Base-by-base conservation (phyloP, 768 basidiomycete species). In the Lepiota subincarnata region DNA sequence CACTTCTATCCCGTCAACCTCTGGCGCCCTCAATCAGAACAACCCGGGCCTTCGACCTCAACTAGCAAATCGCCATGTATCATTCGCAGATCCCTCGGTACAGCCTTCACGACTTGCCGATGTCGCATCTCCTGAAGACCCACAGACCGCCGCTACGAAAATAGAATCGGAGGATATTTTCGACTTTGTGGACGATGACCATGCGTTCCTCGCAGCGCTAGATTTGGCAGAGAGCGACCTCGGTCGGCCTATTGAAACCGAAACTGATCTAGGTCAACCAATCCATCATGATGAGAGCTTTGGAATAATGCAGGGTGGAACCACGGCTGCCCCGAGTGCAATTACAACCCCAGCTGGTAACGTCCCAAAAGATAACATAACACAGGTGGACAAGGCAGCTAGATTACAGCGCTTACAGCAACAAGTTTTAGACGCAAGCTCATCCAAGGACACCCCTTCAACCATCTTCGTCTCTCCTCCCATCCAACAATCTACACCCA, bases 121-220 rank as follows among this genome's bases (percentile, higher is more conserved):
- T n/a, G 14, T 16, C 43, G 40, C 16, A 11, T 35, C 16, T 19
- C 28, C 34, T 5, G 16, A 18, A 26, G 19, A 16, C 6, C 48
- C 2, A 31, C 49, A 18, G 34, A 43, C 13, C 42, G 50, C 18
- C 18, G n/a, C 48, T 35, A 28, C 60, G 1, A 59, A 59, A 49
- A 20, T 40, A 12, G 62, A 63, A 28, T 1, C 50, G n/a, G 57
- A 57, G n/a, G 44, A 52, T 20, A 42, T 35, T 26, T 83, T 78
- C 57, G 71, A 72, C 10, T 77, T 82, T 57, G 70, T 84, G 0
- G 84, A 90, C 24, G 24, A 24, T 37, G 87, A 89, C 49, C 86
- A 83, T 49, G 82, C 75, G 1, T 78, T 87, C 59, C 70, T 84
- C 34, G 84, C 86, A 16, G 66, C 73, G 8, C 73, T 83, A 19